Evolutionary conservation across 495 filamentous ascomycete species (phyloP).

Genomic region (Trichoderma reesei): DNA sequence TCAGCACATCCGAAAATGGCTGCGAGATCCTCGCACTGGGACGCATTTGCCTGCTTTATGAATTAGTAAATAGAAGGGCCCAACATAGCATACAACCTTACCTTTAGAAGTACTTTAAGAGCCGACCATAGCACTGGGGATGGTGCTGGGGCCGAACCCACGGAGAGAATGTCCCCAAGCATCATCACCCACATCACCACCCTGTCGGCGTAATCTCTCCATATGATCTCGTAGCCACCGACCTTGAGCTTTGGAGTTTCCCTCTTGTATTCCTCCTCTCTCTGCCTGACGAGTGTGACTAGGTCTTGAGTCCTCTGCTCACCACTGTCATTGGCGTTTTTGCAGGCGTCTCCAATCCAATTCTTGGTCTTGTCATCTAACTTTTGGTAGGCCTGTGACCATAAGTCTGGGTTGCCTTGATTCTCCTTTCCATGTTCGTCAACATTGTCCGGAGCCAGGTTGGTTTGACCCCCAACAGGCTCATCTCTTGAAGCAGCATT

Average conservation of each 20-base stretch:
- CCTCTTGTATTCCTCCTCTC: neutral
- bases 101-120: neutral
- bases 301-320: neutral
- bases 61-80: neutral
- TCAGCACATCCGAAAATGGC: neutral
- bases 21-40: neutral
- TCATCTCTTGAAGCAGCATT: neutral
- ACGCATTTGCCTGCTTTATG: neutral
- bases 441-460: neutral
- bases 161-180: neutral
- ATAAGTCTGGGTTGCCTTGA: neutral
- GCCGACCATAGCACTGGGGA: neutral
- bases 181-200: neutral
- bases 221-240: neutral
- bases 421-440: too few species aligned
- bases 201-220: neutral
- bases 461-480: neutral
- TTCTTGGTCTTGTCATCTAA: neutral
- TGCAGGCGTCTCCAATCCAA: neutral
- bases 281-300: neutral
- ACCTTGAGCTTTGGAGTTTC: neutral
- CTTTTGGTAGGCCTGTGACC: neutral
- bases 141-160: neutral
- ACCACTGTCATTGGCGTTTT: neutral
- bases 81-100: neutral